Evolutionary conservation across 768 basidiomycete genomes (phyloP).

Genomic region (Kwoniella sp.): DNA sequence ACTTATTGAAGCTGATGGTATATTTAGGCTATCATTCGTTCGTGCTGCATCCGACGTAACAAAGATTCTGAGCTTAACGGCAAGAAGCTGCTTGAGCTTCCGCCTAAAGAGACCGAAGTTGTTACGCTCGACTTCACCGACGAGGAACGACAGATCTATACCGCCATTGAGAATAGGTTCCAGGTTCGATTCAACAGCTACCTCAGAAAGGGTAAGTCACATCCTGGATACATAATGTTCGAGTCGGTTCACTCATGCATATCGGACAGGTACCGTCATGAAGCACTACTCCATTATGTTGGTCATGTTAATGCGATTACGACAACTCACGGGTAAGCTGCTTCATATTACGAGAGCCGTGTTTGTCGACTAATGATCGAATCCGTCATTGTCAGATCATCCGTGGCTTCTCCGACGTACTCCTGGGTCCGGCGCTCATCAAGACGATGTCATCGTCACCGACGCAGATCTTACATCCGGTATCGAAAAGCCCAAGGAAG

Average conservation of each 20-base stretch:
- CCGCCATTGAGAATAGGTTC: conserved; percentile 40
- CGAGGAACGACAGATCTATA: conserved; percentile 22
- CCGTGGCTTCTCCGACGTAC: conserved; percentile 68
- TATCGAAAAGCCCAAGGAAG: conserved; percentile 22
- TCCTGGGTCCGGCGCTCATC: conserved; percentile 48
- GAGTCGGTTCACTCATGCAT: background rate
- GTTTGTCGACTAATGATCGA: background rate
- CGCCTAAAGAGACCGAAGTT: conserved; percentile 62
- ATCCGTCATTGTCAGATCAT: conserved; percentile 54
- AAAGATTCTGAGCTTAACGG: conserved; percentile 71
- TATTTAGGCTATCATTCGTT: conserved; percentile 60
- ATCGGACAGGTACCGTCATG: conserved; percentile 62
- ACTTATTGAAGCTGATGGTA: background rate
- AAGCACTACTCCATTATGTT: conserved; percentile 71
- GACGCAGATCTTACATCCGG: conserved; percentile 42
- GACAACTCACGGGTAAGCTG: conserved; percentile 64
- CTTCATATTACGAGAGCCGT: background rate
- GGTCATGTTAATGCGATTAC: conserved; percentile 71
- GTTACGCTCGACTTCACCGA: conserved; percentile 52
- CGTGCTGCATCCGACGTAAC: conserved; percentile 66
- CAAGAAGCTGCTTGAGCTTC: conserved; percentile 68
- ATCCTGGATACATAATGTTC: background rate
- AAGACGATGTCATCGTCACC: conserved; percentile 60
- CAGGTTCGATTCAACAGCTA: conserved; percentile 66
- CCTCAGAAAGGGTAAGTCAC: conserved; percentile 30